Percentiles rank a stretch among this genome's conserved stretches.
Conservation (phyloP, 1,284 basidiomycete species). For the Leccinum fallax region DNA sequence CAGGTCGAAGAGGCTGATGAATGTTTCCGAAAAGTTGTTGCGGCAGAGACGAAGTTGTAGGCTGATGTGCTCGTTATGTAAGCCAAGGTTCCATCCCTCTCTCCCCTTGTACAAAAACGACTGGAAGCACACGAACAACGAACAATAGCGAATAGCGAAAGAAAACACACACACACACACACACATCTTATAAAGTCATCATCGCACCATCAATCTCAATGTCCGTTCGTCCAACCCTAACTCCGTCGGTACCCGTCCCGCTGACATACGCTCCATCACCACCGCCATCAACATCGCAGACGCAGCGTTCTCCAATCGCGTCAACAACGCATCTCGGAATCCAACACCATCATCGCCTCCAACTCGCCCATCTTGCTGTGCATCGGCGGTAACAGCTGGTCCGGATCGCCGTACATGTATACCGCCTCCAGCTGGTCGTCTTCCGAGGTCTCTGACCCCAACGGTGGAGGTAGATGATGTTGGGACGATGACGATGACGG, state of each 20-base stretch:
- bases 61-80: too few species aligned
- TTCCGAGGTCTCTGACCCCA: slow-evolving; percentile 32
- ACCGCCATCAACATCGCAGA: slow-evolving; percentile 51
- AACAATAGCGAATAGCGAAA: not conserved
- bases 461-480: slow-evolving; percentile 3
- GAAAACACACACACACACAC: not conserved
- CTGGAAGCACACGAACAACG: not conserved
- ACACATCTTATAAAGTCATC: not conserved
- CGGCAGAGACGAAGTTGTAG: too few species aligned
- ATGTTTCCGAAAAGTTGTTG: too few species aligned
- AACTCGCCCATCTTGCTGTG: slow-evolving; percentile 74
- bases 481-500: not conserved
- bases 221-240: slow-evolving; percentile 50
- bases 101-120: not conserved
- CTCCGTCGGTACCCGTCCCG: slow-evolving; percentile 26
- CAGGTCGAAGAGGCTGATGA: too few species aligned
- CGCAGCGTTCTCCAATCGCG: slow-evolving; percentile 83
- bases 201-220: slow-evolving; percentile 36
- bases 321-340: slow-evolving; percentile 56
- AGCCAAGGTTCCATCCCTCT: too few species aligned
- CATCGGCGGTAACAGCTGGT: slow-evolving; percentile 72
- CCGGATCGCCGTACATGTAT: slow-evolving; percentile 61
- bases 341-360: slow-evolving; percentile 76
- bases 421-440: slow-evolving; percentile 38
- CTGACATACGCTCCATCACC: slow-evolving; percentile 24